Base-by-base conservation (phyloP, 148 eudicot genomes). In the Fagopyrum esculentum region DNA sequence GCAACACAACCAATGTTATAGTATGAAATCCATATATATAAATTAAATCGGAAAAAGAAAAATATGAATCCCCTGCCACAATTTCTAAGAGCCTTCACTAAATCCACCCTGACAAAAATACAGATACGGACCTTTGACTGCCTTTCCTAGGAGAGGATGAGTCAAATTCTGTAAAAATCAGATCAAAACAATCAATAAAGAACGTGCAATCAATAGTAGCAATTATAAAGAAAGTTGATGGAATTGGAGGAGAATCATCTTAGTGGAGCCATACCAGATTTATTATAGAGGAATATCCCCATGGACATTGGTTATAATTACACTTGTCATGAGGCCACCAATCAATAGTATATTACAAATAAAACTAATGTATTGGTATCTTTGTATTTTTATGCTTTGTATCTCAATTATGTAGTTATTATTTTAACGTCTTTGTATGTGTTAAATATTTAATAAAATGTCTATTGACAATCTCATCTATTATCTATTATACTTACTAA, bases 261-360 rank as follows among this genome's bases (percentile, higher is more conserved):
- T 8, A 40, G 19, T 66, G 8, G 45, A 66, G 8, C 43, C 82
- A 76, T 87, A 94, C 98, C 85, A 94, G 76, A 78, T 94, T 91
- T 77, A 90, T 76, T 75, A 84, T 78, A 5, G 98, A 94, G 45
- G 98, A 73, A 71, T 77, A 75, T 46, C 87, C 93, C 98, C 98
- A 94, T 1, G 98, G 98, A 80, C 98, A 94, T 30, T 84, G 86
- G 69, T 87, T 46, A 73, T 94, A 94, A 75, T 90, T 80, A 66
- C 98, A 94, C 78, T 94, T 91, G 46, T 83, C 87, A 66, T 79
- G 82, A 80, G 98, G 97, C 98, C 98, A 94, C 98, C 98, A 94
- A 86, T 94, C 98, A 16, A 94, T 72, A 40, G 98, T 94, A 50
- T 22, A 22, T 22, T 22, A 22, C 26, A 22, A 22, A 22, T 22